Evolutionary conservation across 441 rosid species (phyloP), one percentile per base, ranked within the genome.

Genomic region (Breynia disticha): DNA sequence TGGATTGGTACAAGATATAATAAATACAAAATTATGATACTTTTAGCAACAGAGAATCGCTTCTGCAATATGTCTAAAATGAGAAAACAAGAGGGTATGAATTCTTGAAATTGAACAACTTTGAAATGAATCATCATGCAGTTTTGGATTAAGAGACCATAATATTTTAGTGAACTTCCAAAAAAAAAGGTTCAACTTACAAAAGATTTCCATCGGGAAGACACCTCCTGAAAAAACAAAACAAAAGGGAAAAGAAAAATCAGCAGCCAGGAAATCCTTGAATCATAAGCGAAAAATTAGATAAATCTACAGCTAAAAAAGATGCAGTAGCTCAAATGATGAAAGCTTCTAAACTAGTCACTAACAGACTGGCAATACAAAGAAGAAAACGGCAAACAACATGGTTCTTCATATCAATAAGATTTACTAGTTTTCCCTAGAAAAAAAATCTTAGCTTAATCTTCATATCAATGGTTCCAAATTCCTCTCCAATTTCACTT

Each of bases 151-250:
- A 47, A 14, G 0, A 16, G 10, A 47, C 48, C 17, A 45, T 45
- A 15, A n/a, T 18, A 47, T 5, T 10, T 11, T 16, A 19, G 2
- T 7, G 18, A 47, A 15, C 16, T 11, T 16, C 20, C 16, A 11
- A 2, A 15, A 56, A 15, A 56, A 39, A 17, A 53, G 13, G 32
- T 24, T 16, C 18, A 59, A 84, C 99, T 86, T 74, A 89, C 99
- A 93, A 61, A 60, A 89, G 82, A 75, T 93, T 93, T 55, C 96
- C 99, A 70, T 93, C 99, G 28, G 62, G 21, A 55, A 93, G 72
- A 63, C 89, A 83, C 56, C 64, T 82, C 80, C 96, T 93, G 85
- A 72, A 35, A n/a, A 18, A 19, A 10, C 11, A 41, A 16, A 61
- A 51, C 9, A 28, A 13, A 55, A 46, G 35, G 28, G 1, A 21